These are phyloP conservation scores for Serendipita vermifera DNA, from an alignment of 768 basidiomycete species.

Conservation along the genomic window DNA sequence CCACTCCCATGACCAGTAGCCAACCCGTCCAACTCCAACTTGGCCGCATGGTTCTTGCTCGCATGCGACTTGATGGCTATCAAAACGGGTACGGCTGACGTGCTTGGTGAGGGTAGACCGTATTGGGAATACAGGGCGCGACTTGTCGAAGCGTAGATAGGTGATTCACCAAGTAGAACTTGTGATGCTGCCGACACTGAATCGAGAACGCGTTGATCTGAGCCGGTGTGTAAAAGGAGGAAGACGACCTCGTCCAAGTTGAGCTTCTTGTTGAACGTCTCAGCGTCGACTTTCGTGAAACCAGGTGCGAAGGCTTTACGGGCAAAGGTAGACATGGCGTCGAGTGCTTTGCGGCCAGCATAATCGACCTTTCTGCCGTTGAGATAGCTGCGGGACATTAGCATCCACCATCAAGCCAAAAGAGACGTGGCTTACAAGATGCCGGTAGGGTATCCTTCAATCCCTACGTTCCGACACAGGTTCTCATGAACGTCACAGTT, in stretches of 20 bases:
- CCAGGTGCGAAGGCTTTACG: slow-evolving; percentile 63
- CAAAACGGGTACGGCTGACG: slow-evolving; percentile 42
- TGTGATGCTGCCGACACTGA: slow-evolving; percentile 45
- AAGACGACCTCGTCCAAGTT: slow-evolving; percentile 43
- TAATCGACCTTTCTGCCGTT: slow-evolving; percentile 59
- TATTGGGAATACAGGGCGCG: slow-evolving; percentile 24
- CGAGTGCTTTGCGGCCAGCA: slow-evolving; percentile 53
- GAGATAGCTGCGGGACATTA: slow-evolving; percentile 23
- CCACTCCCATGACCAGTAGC: slow-evolving; percentile 20
- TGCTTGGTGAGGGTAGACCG: slow-evolving; percentile 15
- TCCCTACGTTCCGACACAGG: slow-evolving; percentile 51
- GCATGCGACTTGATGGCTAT: slow-evolving; percentile 50
- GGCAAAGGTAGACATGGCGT: slow-evolving; percentile 58
- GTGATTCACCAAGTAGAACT: slow-evolving; percentile 36
- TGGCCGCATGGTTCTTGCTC: slow-evolving; percentile 14
- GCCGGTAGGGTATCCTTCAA: slow-evolving; percentile 77
- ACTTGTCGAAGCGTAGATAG: slow-evolving; percentile 31
- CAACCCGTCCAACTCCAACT: slow-evolving; percentile 14
- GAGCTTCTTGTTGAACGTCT: slow-evolving; percentile 28
- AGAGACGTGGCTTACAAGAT: slow-evolving; percentile 38
- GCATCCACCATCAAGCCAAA: not conserved
- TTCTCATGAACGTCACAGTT: slow-evolving; percentile 69
- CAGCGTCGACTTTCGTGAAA: slow-evolving; percentile 28
- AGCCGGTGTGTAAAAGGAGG: slow-evolving; percentile 34
- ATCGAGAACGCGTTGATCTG: slow-evolving; percentile 16